Percentiles rank a stretch among this genome's conserved stretches.
Evolutionary conservation across 2,329 filamentous ascomycete genomes (phyloP).

Genomic region (Xylaria sp.): DNA sequence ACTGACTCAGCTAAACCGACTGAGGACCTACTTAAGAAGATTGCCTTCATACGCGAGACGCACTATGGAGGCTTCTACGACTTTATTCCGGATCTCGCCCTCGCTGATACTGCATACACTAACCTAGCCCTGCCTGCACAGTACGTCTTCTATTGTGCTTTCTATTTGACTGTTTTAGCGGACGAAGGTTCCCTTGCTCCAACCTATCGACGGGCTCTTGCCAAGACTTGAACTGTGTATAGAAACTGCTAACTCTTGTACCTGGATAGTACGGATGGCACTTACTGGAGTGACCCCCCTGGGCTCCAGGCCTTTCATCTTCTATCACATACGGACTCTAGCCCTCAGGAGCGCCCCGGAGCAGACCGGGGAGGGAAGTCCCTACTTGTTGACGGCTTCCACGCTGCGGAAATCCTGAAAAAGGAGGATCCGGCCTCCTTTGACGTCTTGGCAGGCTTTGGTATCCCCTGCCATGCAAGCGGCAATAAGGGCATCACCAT

Average conservation of each 20-base stretch:
- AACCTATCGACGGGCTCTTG: neutral
- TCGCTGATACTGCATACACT: slow-evolving; percentile 93
- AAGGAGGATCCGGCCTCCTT: slow-evolving; percentile 67
- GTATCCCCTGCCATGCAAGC: slow-evolving; percentile 84
- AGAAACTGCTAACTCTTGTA: neutral
- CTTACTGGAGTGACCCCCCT: slow-evolving; percentile 93
- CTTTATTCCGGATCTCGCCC: slow-evolving; percentile 88
- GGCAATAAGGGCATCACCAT: slow-evolving; percentile 88
- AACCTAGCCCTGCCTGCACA: slow-evolving; percentile 84
- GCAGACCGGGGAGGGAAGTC: slow-evolving; percentile 73
- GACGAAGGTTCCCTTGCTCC: neutral
- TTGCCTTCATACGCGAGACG: slow-evolving; percentile 87
- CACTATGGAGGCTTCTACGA: slow-evolving; percentile 88
- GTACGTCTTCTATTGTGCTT: slow-evolving; percentile 15
- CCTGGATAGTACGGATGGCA: slow-evolving; percentile 79
- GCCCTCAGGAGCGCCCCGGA: slow-evolving; percentile 32
- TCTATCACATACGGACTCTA: slow-evolving; percentile 71
- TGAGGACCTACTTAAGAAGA: slow-evolving; percentile 77
- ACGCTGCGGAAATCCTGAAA: slow-evolving; percentile 71
- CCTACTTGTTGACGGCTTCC: slow-evolving; percentile 87
- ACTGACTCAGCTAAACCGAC: slow-evolving; percentile 74
- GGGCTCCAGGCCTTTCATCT: slow-evolving; percentile 94
- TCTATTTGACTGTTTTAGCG: neutral
- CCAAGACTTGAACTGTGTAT: neutral
- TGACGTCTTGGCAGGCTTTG: slow-evolving; percentile 63